Percentiles rank a stretch among this genome's conserved stretches.
phyloP scores from a whole-genome alignment of 768 basidiomycete genomes.

The Tubosaeta sp. region DNA sequence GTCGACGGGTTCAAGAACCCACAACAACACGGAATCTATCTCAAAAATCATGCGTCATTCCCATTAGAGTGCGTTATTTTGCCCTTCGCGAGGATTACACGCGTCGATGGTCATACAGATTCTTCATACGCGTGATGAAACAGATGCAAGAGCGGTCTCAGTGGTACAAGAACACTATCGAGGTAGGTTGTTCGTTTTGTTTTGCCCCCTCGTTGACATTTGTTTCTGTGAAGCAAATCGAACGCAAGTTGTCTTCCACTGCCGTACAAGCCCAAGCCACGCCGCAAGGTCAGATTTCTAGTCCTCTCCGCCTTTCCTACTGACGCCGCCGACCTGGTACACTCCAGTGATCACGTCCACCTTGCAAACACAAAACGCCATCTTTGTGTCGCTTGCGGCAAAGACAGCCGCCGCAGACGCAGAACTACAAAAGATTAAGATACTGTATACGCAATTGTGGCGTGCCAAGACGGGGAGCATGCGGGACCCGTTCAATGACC shows the following conservation, averaged over 20 bases:
- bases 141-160: constrained; percentile 68
- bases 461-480: constrained; percentile 76
- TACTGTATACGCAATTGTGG: constrained; percentile 74
- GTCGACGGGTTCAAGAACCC: constrained; percentile 77
- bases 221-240: constrained; percentile 45
- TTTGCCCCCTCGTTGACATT: background rate
- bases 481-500: constrained; percentile 72
- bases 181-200: constrained; percentile 40
- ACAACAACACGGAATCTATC: constrained; percentile 61
- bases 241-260: constrained; percentile 71
- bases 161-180: constrained; percentile 80
- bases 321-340: background rate
- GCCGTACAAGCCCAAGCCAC: constrained; percentile 60
- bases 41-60: constrained; percentile 78
- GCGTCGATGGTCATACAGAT: constrained; percentile 38
- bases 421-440: constrained; percentile 74
- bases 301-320: background rate
- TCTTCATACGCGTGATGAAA: constrained; percentile 66
- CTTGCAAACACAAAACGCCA: constrained; percentile 74
- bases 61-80: constrained; percentile 64
- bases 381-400: constrained; percentile 71
- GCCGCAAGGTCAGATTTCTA: constrained; percentile 57
- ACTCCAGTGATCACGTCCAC: constrained; percentile 64
- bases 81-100: background rate
- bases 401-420: constrained; percentile 71